A percentile compares a stretch with the other conserved stretches of the same genome.
These are phyloP conservation scores for Coccomyxa subellipsoidea DNA, from an alignment of 163 green algal genomes.

Conservation along the genomic window DNA sequence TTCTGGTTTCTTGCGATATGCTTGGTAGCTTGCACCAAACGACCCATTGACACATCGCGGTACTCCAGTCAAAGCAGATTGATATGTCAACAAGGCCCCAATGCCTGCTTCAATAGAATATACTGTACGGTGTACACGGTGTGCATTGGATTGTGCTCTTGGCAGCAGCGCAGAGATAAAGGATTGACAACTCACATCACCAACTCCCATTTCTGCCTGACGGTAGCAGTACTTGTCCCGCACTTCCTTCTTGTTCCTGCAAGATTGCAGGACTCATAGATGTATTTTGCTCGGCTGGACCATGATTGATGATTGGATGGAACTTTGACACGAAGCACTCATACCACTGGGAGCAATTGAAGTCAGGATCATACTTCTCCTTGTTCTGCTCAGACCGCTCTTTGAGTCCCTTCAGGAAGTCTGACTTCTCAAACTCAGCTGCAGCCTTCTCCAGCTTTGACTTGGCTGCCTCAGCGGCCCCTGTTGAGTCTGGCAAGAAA, in stretches of 20 bases:
- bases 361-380: background rate
- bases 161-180: background rate
- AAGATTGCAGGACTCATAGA: background rate
- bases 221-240: conserved; percentile 13
- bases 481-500: background rate
- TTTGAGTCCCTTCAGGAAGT: conserved; percentile 6
- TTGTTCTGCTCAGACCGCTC: background rate
- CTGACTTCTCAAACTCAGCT: conserved; percentile 2
- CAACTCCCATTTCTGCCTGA: conserved; percentile 3
- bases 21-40: no score
- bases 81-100: no score
- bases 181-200: background rate
- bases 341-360: background rate
- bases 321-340: no score
- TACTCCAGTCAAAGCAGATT: no score
- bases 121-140: no score
- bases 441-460: background rate
- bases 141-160: no score
- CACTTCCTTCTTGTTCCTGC: background rate
- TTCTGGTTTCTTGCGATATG: no score
- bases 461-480: background rate
- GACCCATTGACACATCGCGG: no score
- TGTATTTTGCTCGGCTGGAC: no score
- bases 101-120: no score
- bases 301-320: no score